phyloP scores from a whole-genome alignment of 768 basidiomycete species.

The Astraeus odoratus region DNA sequence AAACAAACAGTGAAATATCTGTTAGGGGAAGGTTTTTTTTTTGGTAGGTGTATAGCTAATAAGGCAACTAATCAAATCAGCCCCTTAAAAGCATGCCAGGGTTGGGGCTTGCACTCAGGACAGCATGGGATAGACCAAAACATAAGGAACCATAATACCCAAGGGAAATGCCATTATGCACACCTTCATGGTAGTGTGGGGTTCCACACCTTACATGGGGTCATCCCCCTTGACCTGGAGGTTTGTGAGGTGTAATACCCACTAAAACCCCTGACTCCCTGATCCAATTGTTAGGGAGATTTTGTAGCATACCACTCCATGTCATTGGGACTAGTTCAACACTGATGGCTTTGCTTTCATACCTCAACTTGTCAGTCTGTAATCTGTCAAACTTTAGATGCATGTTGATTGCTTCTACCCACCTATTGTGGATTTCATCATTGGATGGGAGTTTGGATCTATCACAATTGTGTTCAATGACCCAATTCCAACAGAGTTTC shows the following conservation, averaged over 20 bases:
- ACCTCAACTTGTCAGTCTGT: neutral
- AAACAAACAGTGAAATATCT: neutral
- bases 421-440: neutral
- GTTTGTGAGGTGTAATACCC: neutral
- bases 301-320: conserved; percentile 7
- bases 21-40: neutral
- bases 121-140: neutral
- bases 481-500: neutral
- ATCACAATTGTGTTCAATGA: neutral
- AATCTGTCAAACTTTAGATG: neutral
- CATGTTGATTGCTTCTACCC: neutral
- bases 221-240: neutral
- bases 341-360: conserved; percentile 1
- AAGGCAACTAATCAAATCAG: neutral
- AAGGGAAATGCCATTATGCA: neutral
- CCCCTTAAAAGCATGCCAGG: neutral
- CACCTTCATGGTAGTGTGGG: neutral
- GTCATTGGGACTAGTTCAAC: conserved; percentile 7
- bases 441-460: neutral
- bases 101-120: neutral
- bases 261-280: neutral
- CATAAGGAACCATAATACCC: neutral
- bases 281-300: neutral
- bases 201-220: neutral
- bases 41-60: neutral